phyloP scores from a whole-genome alignment of 441 rosid species.

The Populus tomentosa region DNA sequence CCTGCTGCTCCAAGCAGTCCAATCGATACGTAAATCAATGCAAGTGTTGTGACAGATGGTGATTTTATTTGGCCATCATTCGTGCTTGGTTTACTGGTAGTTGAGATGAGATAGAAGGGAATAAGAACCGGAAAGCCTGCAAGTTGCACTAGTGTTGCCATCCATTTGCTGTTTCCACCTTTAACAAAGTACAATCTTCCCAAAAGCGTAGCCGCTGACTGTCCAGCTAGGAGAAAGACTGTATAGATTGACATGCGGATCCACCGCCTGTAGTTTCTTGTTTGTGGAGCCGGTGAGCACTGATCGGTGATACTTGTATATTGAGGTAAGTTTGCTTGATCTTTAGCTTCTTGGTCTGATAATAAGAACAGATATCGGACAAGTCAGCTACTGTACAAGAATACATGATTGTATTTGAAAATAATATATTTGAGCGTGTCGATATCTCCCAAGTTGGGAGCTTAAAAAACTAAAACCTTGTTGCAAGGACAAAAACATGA shows the following conservation, averaged over 20 bases:
- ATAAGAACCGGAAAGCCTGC: slow-evolving; percentile 37
- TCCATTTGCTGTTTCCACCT: slow-evolving; percentile 41
- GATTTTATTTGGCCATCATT: not conserved
- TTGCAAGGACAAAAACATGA: not conserved
- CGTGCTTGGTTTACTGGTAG: not conserved
- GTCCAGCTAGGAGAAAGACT: slow-evolving; percentile 24
- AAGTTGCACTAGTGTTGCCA: slow-evolving; percentile 27
- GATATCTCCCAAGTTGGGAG: not conserved
- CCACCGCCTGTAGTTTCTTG: slow-evolving; percentile 25
- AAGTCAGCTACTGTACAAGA: not conserved
- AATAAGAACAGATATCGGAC: not conserved
- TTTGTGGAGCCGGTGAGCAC: not conserved
- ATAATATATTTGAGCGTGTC: not conserved
- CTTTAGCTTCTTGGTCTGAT: slow-evolving; percentile 5
- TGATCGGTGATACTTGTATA: not conserved
- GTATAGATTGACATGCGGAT: slow-evolving; percentile 12
- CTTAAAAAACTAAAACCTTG: not conserved
- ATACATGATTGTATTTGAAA: not conserved
- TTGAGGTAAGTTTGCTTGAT: not conserved
- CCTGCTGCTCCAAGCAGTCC: slow-evolving; percentile 34
- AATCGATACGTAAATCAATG: slow-evolving; percentile 30
- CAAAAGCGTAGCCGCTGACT: slow-evolving; percentile 27
- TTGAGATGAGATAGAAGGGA: slow-evolving; percentile 15
- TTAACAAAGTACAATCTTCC: slow-evolving; percentile 34
- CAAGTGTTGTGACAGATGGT: slow-evolving; percentile 22